phyloP scores from a whole-genome alignment of 2,329 filamentous ascomycete species.

The Emergomyces pasteurianus region DNA sequence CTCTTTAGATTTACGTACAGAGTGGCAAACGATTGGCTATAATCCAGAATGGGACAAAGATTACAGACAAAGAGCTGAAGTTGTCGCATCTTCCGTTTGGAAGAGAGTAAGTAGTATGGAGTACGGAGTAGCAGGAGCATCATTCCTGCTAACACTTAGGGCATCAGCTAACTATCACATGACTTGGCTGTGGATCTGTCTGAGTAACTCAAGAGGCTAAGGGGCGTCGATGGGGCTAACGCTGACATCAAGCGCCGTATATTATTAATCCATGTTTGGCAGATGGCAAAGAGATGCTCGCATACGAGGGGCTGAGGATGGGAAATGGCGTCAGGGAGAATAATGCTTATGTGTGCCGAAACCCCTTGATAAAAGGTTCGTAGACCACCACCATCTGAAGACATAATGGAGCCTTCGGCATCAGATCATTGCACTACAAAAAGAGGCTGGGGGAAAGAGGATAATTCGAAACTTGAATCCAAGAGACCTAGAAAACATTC shows the following conservation, averaged over 20 bases:
- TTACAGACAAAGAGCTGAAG: too few species aligned
- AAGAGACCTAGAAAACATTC: not conserved
- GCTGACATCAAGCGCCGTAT: not conserved
- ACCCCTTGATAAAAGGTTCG: not conserved
- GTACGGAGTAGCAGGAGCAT: too few species aligned
- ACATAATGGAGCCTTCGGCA: not conserved
- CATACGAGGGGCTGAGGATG: not conserved
- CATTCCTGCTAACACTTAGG: too few species aligned
- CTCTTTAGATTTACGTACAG: too few species aligned
- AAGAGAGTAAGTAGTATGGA: too few species aligned
- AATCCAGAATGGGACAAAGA: not conserved
- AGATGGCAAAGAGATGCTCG: not conserved
- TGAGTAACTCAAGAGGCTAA: too few species aligned
- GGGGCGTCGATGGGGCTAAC: too few species aligned
- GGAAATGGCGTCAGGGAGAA: not conserved
- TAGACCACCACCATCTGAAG: not conserved
- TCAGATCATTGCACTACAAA: not conserved
- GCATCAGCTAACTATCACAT: not conserved
- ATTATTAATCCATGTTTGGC: not conserved
- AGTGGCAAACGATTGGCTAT: not conserved
- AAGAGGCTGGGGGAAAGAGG: not conserved
- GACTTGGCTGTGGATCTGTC: not conserved
- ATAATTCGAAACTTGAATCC: not conserved
- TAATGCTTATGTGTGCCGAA: not conserved
- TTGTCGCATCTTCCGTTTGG: too few species aligned